A percentile compares a stretch with the other conserved stretches of the same genome.
These are phyloP conservation scores for Backusella australiensis DNA, from an alignment of 192 early-diverging fungal species.

Conservation along the genomic window DNA sequence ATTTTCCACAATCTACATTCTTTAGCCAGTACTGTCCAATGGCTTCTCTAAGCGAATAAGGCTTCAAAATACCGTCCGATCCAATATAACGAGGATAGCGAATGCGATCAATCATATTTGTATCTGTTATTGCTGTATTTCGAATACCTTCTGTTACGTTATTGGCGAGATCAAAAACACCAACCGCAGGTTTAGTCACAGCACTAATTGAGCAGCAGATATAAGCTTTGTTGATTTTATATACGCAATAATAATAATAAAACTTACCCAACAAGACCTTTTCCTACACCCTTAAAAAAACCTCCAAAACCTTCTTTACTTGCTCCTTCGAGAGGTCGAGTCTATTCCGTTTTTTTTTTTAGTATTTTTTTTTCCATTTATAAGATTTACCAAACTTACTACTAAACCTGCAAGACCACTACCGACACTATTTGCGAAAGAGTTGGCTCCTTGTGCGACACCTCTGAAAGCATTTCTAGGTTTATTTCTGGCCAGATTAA, in stretches of 20 bases:
- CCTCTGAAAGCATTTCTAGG: conserved; percentile 91
- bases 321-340: conserved; percentile 85
- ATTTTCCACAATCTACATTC: conserved; percentile 72
- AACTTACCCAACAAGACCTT: conserved; percentile 84
- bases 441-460: conserved; percentile 83
- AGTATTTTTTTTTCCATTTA: not conserved
- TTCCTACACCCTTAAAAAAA: conserved; percentile 94
- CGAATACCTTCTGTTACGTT: conserved; percentile 93
- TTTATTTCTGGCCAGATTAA: conserved; percentile 77
- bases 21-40: conserved; percentile 87
- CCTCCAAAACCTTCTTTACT: conserved; percentile 88
- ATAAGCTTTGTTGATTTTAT: not conserved
- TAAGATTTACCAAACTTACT: conserved; percentile 37
- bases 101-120: conserved; percentile 80
- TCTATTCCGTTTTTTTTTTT: conserved; percentile 21
- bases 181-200: conserved; percentile 94
- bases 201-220: conserved; percentile 41
- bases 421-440: conserved; percentile 75
- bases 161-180: conserved; percentile 92
- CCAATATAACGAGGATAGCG: conserved; percentile 84
- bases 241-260: not conserved
- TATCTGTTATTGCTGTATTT: conserved; percentile 89
- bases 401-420: conserved; percentile 91
- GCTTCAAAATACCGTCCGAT: conserved; percentile 76
- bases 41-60: conserved; percentile 74